phyloP scores from a whole-genome alignment of 2,329 filamentous ascomycete genomes.

The Pseudocercospora macadamiae region DNA sequence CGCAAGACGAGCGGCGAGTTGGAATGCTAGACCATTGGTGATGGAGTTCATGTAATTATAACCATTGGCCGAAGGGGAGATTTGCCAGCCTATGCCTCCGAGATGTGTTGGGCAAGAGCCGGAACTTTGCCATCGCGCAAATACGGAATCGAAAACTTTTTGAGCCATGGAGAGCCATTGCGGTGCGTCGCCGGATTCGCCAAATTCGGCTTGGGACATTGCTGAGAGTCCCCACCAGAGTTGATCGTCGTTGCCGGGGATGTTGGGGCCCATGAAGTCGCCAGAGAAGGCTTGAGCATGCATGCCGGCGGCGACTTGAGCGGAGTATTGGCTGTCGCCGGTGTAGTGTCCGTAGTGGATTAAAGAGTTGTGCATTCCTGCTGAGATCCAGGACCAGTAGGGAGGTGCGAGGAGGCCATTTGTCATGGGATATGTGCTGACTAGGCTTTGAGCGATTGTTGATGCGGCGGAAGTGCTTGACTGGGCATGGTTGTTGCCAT shows the following conservation, averaged over 20 bases:
- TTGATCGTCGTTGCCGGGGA: slow-evolving; percentile 57
- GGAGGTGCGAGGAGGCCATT: slow-evolving; percentile 1
- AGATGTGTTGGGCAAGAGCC: slow-evolving; percentile 54
- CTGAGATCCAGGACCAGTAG: slow-evolving; percentile 64
- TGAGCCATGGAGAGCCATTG: slow-evolving; percentile 77
- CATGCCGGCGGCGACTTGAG: slow-evolving; percentile 61
- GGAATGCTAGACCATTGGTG: slow-evolving; percentile 80
- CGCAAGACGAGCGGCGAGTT: slow-evolving; percentile 65
- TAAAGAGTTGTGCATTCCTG: slow-evolving; percentile 68
- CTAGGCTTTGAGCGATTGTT: background rate
- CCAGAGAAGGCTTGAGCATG: slow-evolving; percentile 63
- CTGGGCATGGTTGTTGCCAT: background rate
- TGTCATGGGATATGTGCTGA: background rate
- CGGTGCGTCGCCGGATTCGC: slow-evolving; percentile 61
- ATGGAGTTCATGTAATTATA: slow-evolving; percentile 85
- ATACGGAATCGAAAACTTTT: slow-evolving; percentile 77
- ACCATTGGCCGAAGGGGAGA: slow-evolving; percentile 72
- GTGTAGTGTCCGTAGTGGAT: slow-evolving; percentile 71
- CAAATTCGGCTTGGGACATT: slow-evolving; percentile 76
- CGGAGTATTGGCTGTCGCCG: slow-evolving; percentile 63
- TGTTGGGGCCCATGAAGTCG: slow-evolving; percentile 57
- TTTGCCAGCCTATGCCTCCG: slow-evolving; percentile 84
- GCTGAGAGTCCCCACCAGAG: slow-evolving; percentile 82
- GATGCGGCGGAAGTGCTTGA: background rate
- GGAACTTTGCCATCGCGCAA: slow-evolving; percentile 67